Evolutionary conservation across 176 grass and related monocot genomes (phyloP).

Genomic region (Oryza meyeriana): DNA sequence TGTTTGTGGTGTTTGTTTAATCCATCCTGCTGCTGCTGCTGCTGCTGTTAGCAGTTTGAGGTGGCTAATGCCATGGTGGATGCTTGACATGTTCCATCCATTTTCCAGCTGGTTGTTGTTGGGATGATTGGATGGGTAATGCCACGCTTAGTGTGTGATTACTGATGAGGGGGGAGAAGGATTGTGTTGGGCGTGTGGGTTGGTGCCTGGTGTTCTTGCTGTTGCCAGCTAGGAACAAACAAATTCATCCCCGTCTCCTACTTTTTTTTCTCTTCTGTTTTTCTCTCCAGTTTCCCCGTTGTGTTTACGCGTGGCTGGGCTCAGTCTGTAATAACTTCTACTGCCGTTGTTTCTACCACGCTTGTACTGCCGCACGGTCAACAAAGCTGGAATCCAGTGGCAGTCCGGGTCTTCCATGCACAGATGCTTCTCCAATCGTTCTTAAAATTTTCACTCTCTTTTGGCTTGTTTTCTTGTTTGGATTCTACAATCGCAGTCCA

Average conservation of each 20-base stretch:
- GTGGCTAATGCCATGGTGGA: slow-evolving; percentile 2
- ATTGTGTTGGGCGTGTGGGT: slow-evolving; percentile 41
- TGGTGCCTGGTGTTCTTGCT: slow-evolving; percentile 48
- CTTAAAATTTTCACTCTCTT: not conserved
- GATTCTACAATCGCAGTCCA: not conserved
- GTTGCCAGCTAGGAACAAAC: slow-evolving; percentile 46
- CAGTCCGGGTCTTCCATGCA: no score
- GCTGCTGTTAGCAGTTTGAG: not conserved
- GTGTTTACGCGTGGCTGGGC: no score
- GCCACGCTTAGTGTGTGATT: slow-evolving; percentile 50
- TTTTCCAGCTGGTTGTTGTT: not conserved
- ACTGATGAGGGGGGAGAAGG: slow-evolving; percentile 20
- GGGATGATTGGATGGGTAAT: slow-evolving; percentile 40
- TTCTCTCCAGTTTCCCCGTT: not conserved
- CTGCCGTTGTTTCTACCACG: no score
- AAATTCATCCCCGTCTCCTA: not conserved
- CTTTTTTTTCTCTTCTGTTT: not conserved
- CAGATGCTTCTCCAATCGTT: no score
- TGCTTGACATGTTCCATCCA: slow-evolving; percentile 2
- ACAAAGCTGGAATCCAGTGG: not conserved
- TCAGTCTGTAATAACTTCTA: no score
- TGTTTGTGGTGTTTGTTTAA: not conserved
- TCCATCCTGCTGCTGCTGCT: not conserved
- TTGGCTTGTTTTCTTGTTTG: not conserved
- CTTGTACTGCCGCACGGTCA: not conserved